phyloP scores from a whole-genome alignment of 2,329 filamentous ascomycete genomes.

The Monosporascus sp. region DNA sequence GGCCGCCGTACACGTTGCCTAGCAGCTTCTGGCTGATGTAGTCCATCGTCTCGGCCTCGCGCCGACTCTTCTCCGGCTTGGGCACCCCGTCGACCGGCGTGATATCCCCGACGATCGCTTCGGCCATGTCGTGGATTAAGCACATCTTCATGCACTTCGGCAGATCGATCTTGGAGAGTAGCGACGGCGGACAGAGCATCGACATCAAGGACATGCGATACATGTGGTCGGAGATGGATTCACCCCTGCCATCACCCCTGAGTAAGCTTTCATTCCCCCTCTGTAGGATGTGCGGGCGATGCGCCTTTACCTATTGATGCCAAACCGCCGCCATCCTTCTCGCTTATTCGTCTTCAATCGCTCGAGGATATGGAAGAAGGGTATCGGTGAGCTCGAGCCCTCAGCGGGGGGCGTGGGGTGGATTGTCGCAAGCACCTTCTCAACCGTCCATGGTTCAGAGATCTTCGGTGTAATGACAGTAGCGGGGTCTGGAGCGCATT shows the following conservation, averaged over 20 bases:
- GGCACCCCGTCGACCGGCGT: slow-evolving; percentile 82
- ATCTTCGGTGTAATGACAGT: slow-evolving; percentile 33
- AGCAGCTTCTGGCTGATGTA: slow-evolving; percentile 73
- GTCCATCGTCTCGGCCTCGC: slow-evolving; percentile 87
- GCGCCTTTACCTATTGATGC: slow-evolving; percentile 51
- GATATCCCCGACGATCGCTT: slow-evolving; percentile 91
- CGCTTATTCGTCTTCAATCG: slow-evolving; percentile 93
- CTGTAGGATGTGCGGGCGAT: too few relatives aligned
- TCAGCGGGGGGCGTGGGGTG: slow-evolving; percentile 51
- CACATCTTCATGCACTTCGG: slow-evolving; percentile 90
- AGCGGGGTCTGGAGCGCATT: slow-evolving; percentile 25
- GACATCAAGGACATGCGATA: slow-evolving; percentile 98
- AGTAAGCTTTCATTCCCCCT: slow-evolving; percentile 1
- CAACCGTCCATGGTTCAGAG: slow-evolving; percentile 47
- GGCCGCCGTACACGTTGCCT: slow-evolving; percentile 67
- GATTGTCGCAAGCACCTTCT: slow-evolving; percentile 61
- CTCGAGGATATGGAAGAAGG: slow-evolving; percentile 93
- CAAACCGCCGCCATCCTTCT: slow-evolving; percentile 91
- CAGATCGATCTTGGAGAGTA: slow-evolving; percentile 69
- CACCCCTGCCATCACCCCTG: slow-evolving; percentile 47
- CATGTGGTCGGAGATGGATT: slow-evolving; percentile 98
- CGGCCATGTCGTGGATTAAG: slow-evolving; percentile 95
- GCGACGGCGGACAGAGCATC: slow-evolving; percentile 76
- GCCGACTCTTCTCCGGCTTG: slow-evolving; percentile 82
- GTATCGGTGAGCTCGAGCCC: slow-evolving; percentile 66